Evolutionary conservation across 2,329 filamentous ascomycete species (phyloP).

Genomic region (Trichophyton rubrum): DNA sequence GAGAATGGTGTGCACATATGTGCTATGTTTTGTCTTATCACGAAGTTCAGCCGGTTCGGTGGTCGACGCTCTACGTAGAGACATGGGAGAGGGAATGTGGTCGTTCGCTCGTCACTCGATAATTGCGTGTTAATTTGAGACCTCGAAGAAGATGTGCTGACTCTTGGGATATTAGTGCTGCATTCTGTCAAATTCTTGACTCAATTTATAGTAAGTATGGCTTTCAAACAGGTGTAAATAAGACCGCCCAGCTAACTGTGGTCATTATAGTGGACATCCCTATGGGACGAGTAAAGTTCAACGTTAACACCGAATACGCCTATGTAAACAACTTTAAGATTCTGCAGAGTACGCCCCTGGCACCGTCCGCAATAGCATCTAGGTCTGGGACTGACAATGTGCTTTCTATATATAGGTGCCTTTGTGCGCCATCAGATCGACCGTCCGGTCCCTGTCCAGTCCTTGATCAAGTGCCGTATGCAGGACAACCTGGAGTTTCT

Average conservation of each 20-base stretch:
- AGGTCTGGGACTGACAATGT: background rate
- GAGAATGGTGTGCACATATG: background rate
- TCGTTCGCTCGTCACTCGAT: background rate
- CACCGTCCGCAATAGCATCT: background rate
- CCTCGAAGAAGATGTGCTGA: background rate
- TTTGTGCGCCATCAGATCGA: slow-evolving; percentile 83
- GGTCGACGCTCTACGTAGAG: background rate
- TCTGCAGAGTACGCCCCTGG: slow-evolving; percentile 63
- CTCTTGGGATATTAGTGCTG: slow-evolving; percentile 50
- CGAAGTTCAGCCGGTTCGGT: background rate
- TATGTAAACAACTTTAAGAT: slow-evolving; percentile 99
- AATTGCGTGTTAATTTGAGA: background rate
- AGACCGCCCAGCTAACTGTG: background rate
- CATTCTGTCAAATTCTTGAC: slow-evolving; percentile 94
- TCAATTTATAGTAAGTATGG: slow-evolving; percentile 67
- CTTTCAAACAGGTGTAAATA: background rate
- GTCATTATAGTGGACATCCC: slow-evolving; percentile 58
- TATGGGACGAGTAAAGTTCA: slow-evolving; percentile 96
- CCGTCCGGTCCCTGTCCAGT: slow-evolving; percentile 76
- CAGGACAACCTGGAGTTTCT: slow-evolving; percentile 99
- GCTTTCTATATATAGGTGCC: slow-evolving; percentile 39
- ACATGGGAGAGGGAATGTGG: background rate
- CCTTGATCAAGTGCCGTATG: slow-evolving; percentile 97
- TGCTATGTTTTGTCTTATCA: background rate
- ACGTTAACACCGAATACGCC: slow-evolving; percentile 90